Conservation (phyloP, 495 filamentous ascomycete genomes). For the Talaromyces liani region DNA sequence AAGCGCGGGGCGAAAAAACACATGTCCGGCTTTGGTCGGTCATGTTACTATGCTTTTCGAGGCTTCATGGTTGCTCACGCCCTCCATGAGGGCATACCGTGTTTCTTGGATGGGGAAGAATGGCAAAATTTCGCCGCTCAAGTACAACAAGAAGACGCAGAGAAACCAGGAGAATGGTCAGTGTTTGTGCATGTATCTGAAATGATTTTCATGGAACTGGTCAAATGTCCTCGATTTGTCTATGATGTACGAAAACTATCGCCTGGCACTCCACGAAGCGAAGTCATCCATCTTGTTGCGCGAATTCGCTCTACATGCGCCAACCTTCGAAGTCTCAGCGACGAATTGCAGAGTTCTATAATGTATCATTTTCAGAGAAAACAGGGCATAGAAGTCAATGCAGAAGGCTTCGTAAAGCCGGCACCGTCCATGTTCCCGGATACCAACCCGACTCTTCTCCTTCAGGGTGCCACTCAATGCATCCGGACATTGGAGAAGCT, state of each 20-base stretch:
- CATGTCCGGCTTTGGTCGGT: conserved; percentile 23
- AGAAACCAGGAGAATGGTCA: conserved; percentile 21
- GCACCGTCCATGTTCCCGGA: conserved; percentile 22
- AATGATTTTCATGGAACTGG: conserved; percentile 18
- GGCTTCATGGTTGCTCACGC: conserved; percentile 24
- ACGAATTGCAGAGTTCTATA: conserved; percentile 20
- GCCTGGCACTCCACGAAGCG: conserved; percentile 4
- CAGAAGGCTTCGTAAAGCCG: conserved; percentile 20
- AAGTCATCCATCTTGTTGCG: conserved; percentile 12
- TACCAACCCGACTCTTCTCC: conserved; percentile 17
- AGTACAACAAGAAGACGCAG: conserved; percentile 22
- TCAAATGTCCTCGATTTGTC: conserved; percentile 18
- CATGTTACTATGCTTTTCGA: conserved; percentile 26
- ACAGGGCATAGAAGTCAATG: conserved; percentile 6
- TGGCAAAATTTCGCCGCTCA: conserved; percentile 25
- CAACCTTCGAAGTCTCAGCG: conserved; percentile 19
- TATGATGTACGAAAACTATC: conserved; percentile 6
- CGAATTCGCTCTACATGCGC: conserved; percentile 19
- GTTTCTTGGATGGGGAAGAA: conserved; percentile 26
- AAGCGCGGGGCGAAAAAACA: conserved; percentile 25
- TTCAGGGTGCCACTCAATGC: conserved; percentile 20
- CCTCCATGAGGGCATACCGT: conserved; percentile 19
- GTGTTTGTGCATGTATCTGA: conserved; percentile 19
- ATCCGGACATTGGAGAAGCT: conserved; percentile 9
- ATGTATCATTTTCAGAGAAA: conserved; percentile 15